These are phyloP conservation scores for Xerocomus amazonicus DNA, from an alignment of 1,284 basidiomycete genomes.

Conservation along the genomic window DNA sequence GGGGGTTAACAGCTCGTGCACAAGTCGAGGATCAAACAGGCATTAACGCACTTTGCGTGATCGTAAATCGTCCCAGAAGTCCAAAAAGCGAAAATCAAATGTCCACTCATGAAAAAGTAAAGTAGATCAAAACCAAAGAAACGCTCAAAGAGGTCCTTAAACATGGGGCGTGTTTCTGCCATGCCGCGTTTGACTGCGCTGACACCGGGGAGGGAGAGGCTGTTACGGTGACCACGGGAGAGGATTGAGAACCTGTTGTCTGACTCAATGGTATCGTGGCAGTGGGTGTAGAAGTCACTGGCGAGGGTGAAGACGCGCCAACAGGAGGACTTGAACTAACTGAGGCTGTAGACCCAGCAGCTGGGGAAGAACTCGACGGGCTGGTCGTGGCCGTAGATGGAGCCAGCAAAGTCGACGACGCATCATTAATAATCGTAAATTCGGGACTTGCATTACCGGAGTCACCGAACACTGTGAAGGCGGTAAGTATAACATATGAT, in stretches of 20 bases:
- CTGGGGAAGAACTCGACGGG: conserved; percentile 4
- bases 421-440: conserved; percentile 38
- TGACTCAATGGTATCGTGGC: conserved; percentile 1
- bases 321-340: background rate
- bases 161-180: conserved; percentile 21
- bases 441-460: conserved; percentile 44
- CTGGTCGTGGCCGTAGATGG: conserved; percentile 9
- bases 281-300: background rate
- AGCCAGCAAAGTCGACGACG: conserved; percentile 18
- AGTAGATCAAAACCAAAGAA: conserved; percentile 14
- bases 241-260: conserved; percentile 4
- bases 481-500: background rate
- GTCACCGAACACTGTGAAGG: conserved; percentile 37
- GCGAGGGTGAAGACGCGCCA: conserved; percentile 1
- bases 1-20: conserved; percentile 10
- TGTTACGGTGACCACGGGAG: conserved; percentile 6
- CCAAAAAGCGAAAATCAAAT: conserved; percentile 7
- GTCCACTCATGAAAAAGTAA: conserved; percentile 20
- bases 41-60: conserved; percentile 8
- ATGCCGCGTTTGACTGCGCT: conserved; percentile 23
- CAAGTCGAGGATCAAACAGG: conserved; percentile 11
- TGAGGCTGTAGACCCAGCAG: conserved; percentile 12
- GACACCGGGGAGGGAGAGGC: conserved; percentile 10
- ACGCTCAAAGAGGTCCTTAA: conserved; percentile 12
- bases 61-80: conserved; percentile 11